Conservation (phyloP, 2,329 filamentous ascomycete species). For the Rhytidhysteron rufulum region DNA sequence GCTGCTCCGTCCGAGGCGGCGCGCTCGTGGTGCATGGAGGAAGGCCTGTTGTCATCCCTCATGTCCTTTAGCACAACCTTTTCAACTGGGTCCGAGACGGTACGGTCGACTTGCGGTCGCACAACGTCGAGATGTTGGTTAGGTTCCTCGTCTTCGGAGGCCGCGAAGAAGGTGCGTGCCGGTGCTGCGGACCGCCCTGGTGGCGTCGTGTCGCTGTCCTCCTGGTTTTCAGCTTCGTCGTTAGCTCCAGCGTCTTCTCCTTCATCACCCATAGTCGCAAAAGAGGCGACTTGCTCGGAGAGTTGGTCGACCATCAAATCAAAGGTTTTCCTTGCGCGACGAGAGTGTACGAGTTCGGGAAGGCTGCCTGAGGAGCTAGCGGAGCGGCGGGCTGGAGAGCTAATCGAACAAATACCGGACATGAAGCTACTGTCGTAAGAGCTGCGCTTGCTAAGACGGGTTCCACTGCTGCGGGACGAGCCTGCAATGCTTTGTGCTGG, state of each 20-base stretch:
- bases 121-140: background rate
- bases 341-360: slow-evolving; percentile 36
- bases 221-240: slow-evolving; percentile 3
- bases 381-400: slow-evolving; percentile 30
- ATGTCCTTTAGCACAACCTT: slow-evolving; percentile 23
- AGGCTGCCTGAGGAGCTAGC: slow-evolving; percentile 36
- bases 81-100: slow-evolving; percentile 19
- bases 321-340: slow-evolving; percentile 28
- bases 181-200: slow-evolving; percentile 18
- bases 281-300: slow-evolving; percentile 27
- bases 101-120: background rate
- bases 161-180: slow-evolving; percentile 26
- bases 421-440: slow-evolving; percentile 55
- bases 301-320: slow-evolving; percentile 28
- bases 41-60: slow-evolving; percentile 19
- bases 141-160: slow-evolving; percentile 18
- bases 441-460: slow-evolving; percentile 53
- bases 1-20: slow-evolving; percentile 30
- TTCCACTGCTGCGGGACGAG: slow-evolving; percentile 47
- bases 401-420: slow-evolving; percentile 37
- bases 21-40: slow-evolving; percentile 24
- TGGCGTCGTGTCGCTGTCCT: slow-evolving; percentile 22
- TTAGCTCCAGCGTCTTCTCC: slow-evolving; percentile 7
- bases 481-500: slow-evolving; percentile 36
- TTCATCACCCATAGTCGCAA: slow-evolving; percentile 21